phyloP scores from a whole-genome alignment of 129 eudicot genomes.

The Calendula officinalis region DNA sequence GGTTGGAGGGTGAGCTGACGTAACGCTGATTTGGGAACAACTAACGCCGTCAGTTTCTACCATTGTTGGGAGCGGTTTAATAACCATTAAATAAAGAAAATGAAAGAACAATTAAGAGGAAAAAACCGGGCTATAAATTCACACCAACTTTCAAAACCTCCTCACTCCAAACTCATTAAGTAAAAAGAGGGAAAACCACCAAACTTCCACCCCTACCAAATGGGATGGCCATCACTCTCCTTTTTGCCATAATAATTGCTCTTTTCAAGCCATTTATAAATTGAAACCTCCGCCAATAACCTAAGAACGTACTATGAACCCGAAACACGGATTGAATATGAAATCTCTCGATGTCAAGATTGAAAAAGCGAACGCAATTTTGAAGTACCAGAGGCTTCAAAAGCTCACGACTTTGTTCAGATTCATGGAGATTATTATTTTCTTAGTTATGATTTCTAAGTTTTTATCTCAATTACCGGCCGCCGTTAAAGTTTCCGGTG shows the following conservation, averaged over 20 bases:
- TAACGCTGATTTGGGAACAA: no score
- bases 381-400: conserved; percentile 35
- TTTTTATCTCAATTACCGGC: conserved; percentile 46
- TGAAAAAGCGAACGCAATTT: conserved; percentile 50
- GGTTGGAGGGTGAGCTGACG: no score
- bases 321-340: conserved; percentile 33
- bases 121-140: conserved; percentile 30
- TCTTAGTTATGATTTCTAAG: conserved; percentile 46
- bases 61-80: no score
- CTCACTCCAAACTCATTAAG: neutral
- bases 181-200: neutral
- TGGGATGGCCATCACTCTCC: conserved; percentile 27
- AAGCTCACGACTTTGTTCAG: conserved; percentile 53
- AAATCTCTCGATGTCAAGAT: conserved; percentile 48
- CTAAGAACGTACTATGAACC: conserved; percentile 5
- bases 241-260: conserved; percentile 24
- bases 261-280: conserved; percentile 27
- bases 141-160: conserved; percentile 11
- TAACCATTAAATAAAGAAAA: neutral
- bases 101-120: conserved; percentile 4
- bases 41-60: no score
- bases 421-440: conserved; percentile 42
- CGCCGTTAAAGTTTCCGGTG: conserved; percentile 39
- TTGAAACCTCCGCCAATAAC: conserved; percentile 6
- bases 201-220: neutral